Conservation (phyloP, 164 flowering plant genomes). For the Umbellularia californica region DNA sequence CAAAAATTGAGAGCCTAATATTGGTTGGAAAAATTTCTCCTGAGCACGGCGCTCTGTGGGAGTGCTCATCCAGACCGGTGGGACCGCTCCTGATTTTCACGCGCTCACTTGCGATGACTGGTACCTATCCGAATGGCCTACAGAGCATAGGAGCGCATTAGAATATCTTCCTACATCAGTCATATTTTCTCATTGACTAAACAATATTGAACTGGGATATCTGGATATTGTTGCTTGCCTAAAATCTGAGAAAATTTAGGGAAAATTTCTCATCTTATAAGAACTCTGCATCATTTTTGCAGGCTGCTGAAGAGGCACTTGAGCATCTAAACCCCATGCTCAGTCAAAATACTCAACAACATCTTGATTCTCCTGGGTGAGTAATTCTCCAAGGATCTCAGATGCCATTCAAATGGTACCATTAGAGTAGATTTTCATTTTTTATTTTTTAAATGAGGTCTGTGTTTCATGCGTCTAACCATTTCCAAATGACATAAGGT, state of each 20-base stretch:
- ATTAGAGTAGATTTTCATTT: too few relatives aligned
- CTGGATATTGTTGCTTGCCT: background rate
- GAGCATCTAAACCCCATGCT: constrained; percentile 44
- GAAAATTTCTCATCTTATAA: background rate
- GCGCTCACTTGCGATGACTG: too few relatives aligned
- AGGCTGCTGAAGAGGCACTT: constrained; percentile 92
- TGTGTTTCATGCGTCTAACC: background rate
- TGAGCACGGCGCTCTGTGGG: background rate
- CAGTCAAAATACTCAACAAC: constrained; percentile 47
- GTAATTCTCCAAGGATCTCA: constrained; percentile 8
- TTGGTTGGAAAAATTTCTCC: background rate
- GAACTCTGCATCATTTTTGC: constrained; percentile 7
- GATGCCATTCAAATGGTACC: too few relatives aligned
- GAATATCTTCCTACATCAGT: background rate
- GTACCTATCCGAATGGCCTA: too few relatives aligned
- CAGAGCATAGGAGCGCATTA: too few relatives aligned
- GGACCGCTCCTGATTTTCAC: background rate
- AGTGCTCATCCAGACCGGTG: background rate
- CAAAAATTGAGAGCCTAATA: too few relatives aligned
- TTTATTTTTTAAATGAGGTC: background rate
- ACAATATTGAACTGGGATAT: constrained; percentile 2
- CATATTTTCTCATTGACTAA: constrained; percentile 1
- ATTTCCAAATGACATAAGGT: background rate
- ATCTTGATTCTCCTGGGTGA: constrained; percentile 74
- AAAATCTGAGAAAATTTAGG: background rate